Conservation (phyloP, 1,139 yeast genomes). For the Pichia sp. region DNA sequence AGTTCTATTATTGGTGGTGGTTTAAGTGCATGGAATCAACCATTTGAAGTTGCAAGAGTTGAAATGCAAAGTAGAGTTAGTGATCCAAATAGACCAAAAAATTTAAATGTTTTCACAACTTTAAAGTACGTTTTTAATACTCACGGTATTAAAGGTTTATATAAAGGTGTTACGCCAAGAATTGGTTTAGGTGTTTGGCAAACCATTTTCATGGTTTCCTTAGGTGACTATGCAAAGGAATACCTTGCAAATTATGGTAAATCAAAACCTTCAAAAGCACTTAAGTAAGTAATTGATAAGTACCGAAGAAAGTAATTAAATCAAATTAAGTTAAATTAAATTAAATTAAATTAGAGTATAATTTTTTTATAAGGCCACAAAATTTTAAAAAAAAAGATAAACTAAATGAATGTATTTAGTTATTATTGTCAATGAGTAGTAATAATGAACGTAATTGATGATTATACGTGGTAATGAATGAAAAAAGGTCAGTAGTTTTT, state of each 20-base stretch:
- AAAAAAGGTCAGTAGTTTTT: not conserved
- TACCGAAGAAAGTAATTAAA: not conserved
- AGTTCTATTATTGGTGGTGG: conserved; percentile 97
- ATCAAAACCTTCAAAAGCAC: conserved; percentile 20
- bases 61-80: conserved; percentile 93
- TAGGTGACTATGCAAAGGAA: conserved; percentile 86
- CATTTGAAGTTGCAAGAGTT: conserved; percentile 93
- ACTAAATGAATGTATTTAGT: not conserved
- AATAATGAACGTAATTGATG: too few relatives aligned
- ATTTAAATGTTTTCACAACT: conserved; percentile 73
- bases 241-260: conserved; percentile 39
- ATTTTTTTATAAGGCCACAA: not conserved
- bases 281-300: conserved; percentile 1
- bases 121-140: conserved; percentile 73
- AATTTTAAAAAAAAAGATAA: not conserved
- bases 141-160: conserved; percentile 84
- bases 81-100: conserved; percentile 94
- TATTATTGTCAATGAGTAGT: not conserved
- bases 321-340: not conserved
- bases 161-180: conserved; percentile 96
- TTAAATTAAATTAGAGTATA: not conserved
- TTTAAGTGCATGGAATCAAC: conserved; percentile 97
- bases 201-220: conserved; percentile 98
- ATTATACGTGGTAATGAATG: not conserved
- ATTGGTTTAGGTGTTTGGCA: conserved; percentile 97